Base-by-base conservation (phyloP, 116 monocot genomes). In the Phalaenopsis hybrid region DNA sequence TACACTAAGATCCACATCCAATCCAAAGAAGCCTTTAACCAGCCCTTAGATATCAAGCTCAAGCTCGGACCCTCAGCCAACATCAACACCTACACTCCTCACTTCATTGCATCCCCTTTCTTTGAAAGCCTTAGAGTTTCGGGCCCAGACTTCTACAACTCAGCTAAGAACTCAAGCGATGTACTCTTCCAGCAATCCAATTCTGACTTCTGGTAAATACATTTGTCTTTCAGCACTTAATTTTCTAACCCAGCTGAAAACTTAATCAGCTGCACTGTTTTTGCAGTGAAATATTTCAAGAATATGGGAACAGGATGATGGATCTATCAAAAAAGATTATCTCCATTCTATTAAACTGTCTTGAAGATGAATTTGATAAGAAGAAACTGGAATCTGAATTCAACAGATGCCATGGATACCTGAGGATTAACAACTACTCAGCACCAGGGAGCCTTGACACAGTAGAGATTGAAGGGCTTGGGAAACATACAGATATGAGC, bases 401-500 rank as follows among this genome's bases (percentile, higher is more conserved):
- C 69, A 28, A 75, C 44, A 81, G 58, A 17, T 89, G 89, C 37
- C 82, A 87, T 81, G 89, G 89, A 58, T 89, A 89, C 63, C 18
- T 89, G n/a, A 80, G 89, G 83, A 87, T 89, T 74, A 89, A 86
- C 68, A 86, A 74, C 79, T 89, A 89, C 81, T 25, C 77, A 11
- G 59, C 82, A 55, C 81, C 74, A 8, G 81, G 52, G 4, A 37
- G 65, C 37, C 9, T 68, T 9, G 45, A 76, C 12, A 17, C 23
- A 33, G 78, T 68, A 77, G 86, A 81, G 16, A 80, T 78, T 34
- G 87, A 89, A 83, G 89, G 89, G 2, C 87, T 89, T 20, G 89
- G 89, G 43, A 89, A 87, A 85, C 89, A 89, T 79, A 89, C 87
- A 15, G 89, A 89, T 83, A 89, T 89, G 89, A 89, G 89, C 67